Base-by-base conservation (phyloP, 2,329 filamentous ascomycete genomes). In the Ilyonectria sp. region DNA sequence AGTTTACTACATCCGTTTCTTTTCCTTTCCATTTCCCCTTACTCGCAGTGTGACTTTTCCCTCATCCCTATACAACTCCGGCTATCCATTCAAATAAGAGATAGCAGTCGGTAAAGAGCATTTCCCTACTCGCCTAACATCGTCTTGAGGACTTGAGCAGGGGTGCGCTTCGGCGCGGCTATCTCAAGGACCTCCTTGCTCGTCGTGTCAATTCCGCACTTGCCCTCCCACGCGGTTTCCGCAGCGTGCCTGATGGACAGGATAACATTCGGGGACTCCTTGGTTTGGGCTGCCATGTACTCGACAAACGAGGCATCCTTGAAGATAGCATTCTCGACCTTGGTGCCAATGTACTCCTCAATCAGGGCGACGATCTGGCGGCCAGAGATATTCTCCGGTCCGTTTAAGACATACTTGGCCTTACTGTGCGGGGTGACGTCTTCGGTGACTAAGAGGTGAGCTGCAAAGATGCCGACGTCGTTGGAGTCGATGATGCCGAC, bases 251-350 rank as follows among this genome's bases (percentile, higher is more conserved):
- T 76, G 17, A 78, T 65, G 2, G 79, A 80, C 1, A 43, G 17
- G 2, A 82, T 72, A 2, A 82, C 54, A 17, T 74, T 77, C 63
- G 71, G 74, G 1, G 75, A 74, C 26, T 76, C 66, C 0, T 50
- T 11, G 9, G 58, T 62, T 31, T 62, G 10, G 6, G 68, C 73
- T 10, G 65, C 69, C 56, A 65, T 29, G 33, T 54, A 10, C 15
- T 81, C 76, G 26, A 80, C 17, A 23, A 78, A 76, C 0, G 77
- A 75, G 19, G 76, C 1, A 47, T 82, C 79, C 47, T 77, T 69
- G 21, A 74, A 82, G 0, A 6, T 50, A 0, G 82, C 78, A 0
- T 79, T 50, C 13, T 79, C 56, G 2, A 76, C 67, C 1, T 47
- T 43, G 1, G 55, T 26, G 76, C 77, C 33, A 35, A 80, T 79